Base-by-base conservation (phyloP, 345 rosid genomes). In the Ceriops tagal region DNA sequence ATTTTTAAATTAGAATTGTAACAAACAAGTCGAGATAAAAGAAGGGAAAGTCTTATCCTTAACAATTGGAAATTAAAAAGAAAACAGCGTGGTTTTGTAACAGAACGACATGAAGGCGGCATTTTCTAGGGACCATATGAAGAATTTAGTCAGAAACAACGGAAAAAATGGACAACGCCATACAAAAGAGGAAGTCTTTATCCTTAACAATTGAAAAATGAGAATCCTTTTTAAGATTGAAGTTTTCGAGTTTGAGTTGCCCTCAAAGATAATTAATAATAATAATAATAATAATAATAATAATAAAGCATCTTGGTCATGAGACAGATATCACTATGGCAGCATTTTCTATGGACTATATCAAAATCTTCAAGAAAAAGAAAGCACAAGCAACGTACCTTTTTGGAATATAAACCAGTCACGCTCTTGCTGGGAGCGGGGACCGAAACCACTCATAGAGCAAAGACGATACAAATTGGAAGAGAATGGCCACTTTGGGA, bases 331-430 rank as follows among this genome's bases (percentile, higher is more conserved):
- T 21, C 53, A 5, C 13, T 27, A 59, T 47, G 59, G 24, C 57
- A 59, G 70, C 35, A 59, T 24, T 58, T 32, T 66, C 60, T 10
- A 57, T 53, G 64, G 69, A 61, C 66, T 67, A 61, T 70, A 9
- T 24, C 27, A 61, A 24, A 28, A 32, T 61, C 57, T 22, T 61
- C 20, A 53, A 6, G 57, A 8, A 3, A 4, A 53, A 53, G 57
- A 19, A 53, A n/a, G 57, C 22, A 20, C n/a, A 6, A 16, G 24
- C 24, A 20, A 53, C 24, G 9, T 53, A 21, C 15, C 58, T 21
- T 53, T 15, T 21, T 21, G 3, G 22, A 53, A 53, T 53, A 21
- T 21, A 22, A 2, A 3, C 13, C 58, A 24, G n/a, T 22, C 58
- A 53, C 15, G n/a, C 22, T 53, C 27, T n/a, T 19, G 3, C 43